Evolutionary conservation across 257 asterid genomes (phyloP).

Genomic region (Sherardia arvensis): DNA sequence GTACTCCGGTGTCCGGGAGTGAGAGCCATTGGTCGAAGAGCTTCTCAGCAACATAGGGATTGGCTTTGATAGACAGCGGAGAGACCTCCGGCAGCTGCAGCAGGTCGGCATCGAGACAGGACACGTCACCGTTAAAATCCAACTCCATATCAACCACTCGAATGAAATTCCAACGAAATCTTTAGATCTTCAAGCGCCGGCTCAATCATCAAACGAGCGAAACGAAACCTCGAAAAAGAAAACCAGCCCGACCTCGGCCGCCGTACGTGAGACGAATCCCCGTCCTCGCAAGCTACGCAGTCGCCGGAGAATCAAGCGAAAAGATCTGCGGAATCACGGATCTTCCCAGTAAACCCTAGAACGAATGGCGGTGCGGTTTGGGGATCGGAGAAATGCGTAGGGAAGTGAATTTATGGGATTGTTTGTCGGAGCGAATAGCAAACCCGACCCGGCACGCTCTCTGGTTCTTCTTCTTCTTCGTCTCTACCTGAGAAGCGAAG

Average conservation of each 20-base stretch:
- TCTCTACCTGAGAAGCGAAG: conserved; percentile 8
- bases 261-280: background rate
- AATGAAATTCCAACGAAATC: conserved; percentile 24
- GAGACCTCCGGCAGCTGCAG: conserved; percentile 91
- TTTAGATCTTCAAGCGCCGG: conserved; percentile 23
- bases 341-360: conserved; percentile 20
- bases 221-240: background rate
- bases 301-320: conserved; percentile 1
- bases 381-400: conserved; percentile 18
- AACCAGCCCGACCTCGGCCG: background rate
- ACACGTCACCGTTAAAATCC: conserved; percentile 77
- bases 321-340: conserved; percentile 12
- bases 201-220: conserved; percentile 26
- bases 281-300: background rate
- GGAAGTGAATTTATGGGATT: conserved; percentile 13
- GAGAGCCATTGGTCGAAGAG: conserved; percentile 97
- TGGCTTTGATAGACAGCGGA: conserved; percentile 68
- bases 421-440: conserved; percentile 2
- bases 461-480: background rate
- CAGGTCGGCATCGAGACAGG: conserved; percentile 72
- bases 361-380: conserved; percentile 1
- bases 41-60: conserved; percentile 69
- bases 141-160: conserved; percentile 42
- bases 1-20: conserved; percentile 59
- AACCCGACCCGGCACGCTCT: background rate